Conservation (phyloP, 495 filamentous ascomycete genomes). For the Evernia prunastri region DNA sequence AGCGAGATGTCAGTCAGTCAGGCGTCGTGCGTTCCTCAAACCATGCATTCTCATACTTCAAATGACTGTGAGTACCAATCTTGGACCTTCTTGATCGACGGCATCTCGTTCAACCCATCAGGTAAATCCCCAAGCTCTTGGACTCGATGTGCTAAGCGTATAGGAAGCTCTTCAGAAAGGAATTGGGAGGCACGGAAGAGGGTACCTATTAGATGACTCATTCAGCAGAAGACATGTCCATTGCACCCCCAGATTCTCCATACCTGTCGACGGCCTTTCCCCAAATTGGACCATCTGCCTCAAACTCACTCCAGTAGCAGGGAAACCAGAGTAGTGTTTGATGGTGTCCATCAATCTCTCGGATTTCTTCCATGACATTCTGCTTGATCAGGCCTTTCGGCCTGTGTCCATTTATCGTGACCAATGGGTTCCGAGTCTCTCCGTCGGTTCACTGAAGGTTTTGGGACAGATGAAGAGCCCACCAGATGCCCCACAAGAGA, state of each 20-base stretch:
- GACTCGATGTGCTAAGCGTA: slow-evolving; percentile 91
- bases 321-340: slow-evolving; percentile 95
- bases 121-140: slow-evolving; percentile 86
- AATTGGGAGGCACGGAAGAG: slow-evolving; percentile 97
- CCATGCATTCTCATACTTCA: slow-evolving; percentile 57
- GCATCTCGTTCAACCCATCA: slow-evolving; percentile 98
- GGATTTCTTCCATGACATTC: slow-evolving; percentile 82
- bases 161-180: slow-evolving; percentile 94
- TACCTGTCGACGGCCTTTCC: slow-evolving; percentile 80
- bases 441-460: not conserved
- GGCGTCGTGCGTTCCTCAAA: not conserved
- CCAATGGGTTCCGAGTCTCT: slow-evolving; percentile 7
- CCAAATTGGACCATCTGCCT: slow-evolving; percentile 99
- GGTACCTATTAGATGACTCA: slow-evolving; percentile 54
- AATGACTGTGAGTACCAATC: slow-evolving; percentile 99
- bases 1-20: slow-evolving; percentile 21
- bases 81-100: slow-evolving; percentile 87
- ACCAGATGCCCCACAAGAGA: slow-evolving; percentile 1
- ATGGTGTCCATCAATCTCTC: slow-evolving; percentile 95
- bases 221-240: not conserved
- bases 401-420: slow-evolving; percentile 21
- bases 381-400: slow-evolving; percentile 37
- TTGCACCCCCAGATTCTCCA: not conserved
- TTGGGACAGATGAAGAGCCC: not conserved
- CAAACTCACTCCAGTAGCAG: slow-evolving; percentile 91